Base-by-base conservation (phyloP, 2,329 filamentous ascomycete genomes). In the Mariannaea elegans region DNA sequence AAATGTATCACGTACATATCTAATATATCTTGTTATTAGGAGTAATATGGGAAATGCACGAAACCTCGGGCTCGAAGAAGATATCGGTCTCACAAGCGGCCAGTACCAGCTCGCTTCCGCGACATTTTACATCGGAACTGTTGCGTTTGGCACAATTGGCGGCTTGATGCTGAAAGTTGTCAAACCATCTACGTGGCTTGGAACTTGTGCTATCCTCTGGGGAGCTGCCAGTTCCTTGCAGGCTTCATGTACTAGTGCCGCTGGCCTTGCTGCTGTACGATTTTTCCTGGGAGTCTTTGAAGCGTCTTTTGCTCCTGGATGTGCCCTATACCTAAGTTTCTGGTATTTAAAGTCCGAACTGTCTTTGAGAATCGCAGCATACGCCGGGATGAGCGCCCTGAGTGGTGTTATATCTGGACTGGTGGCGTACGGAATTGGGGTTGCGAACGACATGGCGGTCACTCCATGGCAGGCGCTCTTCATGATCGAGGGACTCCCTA, bases 361-460 rank as follows among this genome's bases (percentile, higher is more conserved):
- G 8, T 64, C 62, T 2, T 27, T 64, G 14, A 48, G 62, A 3
- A 64, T 64, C n/a, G 62, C 62, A 1, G 59, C 62, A 5, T 64
- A 64, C 38, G 62, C 62, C 9, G 62, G 62, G 2, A 64, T 62
- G 62, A 64, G 62, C 29, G 62, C 62, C 7, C 23, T 64, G 8
- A 64, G 58, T 19, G 62, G 62, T 31, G 59, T 64, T 7, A 39
- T 64, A 12, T 62, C 62, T 2, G 62, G 59, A 6, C 3, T 64
- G 4, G 53, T 62, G 18, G 46, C 62, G 1, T 62, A 64, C 14
- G 58, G 54, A 2, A 50, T 64, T 12, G 58, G 62, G 4, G 49
- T 32, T 9, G 62, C 59, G n/a, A 19, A 64, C 21, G 24, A 32
- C 32, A 62, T 64, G 58, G 59, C 55, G 12, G 19, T 62, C 10